A percentile compares a stretch with the other conserved stretches of the same genome.
phyloP scores from a whole-genome alignment of 2,329 filamentous ascomycete genomes.

The Aspergillus bombycis region DNA sequence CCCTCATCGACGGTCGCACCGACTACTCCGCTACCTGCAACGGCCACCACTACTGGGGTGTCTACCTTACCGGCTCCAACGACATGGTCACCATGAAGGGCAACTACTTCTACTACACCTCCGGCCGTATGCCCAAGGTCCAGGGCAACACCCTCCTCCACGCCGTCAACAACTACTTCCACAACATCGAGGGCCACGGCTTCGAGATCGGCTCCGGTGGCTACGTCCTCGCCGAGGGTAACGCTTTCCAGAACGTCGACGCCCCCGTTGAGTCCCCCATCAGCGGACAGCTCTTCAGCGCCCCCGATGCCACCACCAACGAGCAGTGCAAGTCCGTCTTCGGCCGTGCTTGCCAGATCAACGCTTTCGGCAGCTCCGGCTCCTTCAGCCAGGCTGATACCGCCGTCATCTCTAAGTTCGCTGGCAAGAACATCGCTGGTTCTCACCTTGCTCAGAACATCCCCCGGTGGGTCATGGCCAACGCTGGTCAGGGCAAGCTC shows the following conservation, averaged over 20 bases:
- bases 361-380: slow-evolving; percentile 48
- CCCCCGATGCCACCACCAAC: slow-evolving; percentile 40
- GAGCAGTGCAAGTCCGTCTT: slow-evolving; percentile 49
- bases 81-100: slow-evolving; percentile 62
- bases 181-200: slow-evolving; percentile 59
- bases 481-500: slow-evolving; percentile 53
- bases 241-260: slow-evolving; percentile 60
- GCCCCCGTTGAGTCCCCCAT: slow-evolving; percentile 44
- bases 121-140: slow-evolving; percentile 62
- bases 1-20: slow-evolving; percentile 59
- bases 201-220: slow-evolving; percentile 55
- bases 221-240: slow-evolving; percentile 60
- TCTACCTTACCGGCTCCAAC: slow-evolving; percentile 59
- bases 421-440: slow-evolving; percentile 56
- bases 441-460: slow-evolving; percentile 42
- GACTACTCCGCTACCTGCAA: slow-evolving; percentile 62
- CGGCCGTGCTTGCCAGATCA: slow-evolving; percentile 57
- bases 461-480: slow-evolving; percentile 42
- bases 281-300: slow-evolving; percentile 46
- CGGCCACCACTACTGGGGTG: slow-evolving; percentile 62
- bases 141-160: slow-evolving; percentile 60
- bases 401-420: slow-evolving; percentile 54
- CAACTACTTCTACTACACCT: slow-evolving; percentile 64
- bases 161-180: slow-evolving; percentile 64
- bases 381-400: slow-evolving; percentile 46